Percentiles rank a stretch among this genome's conserved stretches.
Evolutionary conservation across 352 stramenopile genomes (phyloP).

Genomic region (Pythium aquatile): DNA sequence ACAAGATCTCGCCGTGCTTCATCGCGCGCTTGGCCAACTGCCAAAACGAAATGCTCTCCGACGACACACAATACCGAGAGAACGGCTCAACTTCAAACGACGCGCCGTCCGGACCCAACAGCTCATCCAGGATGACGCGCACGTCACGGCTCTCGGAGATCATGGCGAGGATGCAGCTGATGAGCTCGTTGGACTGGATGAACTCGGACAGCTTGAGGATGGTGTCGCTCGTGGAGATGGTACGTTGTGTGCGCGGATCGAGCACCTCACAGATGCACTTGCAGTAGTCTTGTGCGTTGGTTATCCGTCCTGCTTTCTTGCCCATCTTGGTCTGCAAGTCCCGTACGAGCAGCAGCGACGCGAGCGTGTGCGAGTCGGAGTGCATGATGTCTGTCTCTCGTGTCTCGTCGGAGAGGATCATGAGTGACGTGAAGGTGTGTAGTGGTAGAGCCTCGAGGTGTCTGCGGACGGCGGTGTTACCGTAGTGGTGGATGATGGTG

Average conservation of each 20-base stretch:
- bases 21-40: constrained; percentile 67
- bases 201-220: constrained; percentile 83
- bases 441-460: too few relatives aligned
- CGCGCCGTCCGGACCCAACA: constrained; percentile 63
- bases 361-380: too few relatives aligned
- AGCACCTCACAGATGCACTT: too few relatives aligned
- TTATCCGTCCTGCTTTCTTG: too few relatives aligned
- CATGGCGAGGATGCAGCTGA: constrained; percentile 86
- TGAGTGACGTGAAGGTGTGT: too few relatives aligned
- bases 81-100: constrained; percentile 76
- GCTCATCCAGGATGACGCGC: constrained; percentile 72
- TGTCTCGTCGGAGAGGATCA: too few relatives aligned
- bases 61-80: constrained; percentile 49
- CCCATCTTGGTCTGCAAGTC: too few relatives aligned
- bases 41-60: constrained; percentile 73
- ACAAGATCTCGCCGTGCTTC: constrained; percentile 61
- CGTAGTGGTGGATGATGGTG: too few relatives aligned
- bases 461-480: too few relatives aligned
- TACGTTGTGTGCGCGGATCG: constrained; percentile 80
- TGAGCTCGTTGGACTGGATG: constrained; percentile 87
- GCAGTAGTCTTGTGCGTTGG: too few relatives aligned
- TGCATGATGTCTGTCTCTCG: too few relatives aligned
- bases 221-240: constrained; percentile 68
- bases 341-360: too few relatives aligned
- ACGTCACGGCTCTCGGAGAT: constrained; percentile 86